Conservation (phyloP, 2,329 filamentous ascomycete species). For the Epichloe gansuensis region DNA sequence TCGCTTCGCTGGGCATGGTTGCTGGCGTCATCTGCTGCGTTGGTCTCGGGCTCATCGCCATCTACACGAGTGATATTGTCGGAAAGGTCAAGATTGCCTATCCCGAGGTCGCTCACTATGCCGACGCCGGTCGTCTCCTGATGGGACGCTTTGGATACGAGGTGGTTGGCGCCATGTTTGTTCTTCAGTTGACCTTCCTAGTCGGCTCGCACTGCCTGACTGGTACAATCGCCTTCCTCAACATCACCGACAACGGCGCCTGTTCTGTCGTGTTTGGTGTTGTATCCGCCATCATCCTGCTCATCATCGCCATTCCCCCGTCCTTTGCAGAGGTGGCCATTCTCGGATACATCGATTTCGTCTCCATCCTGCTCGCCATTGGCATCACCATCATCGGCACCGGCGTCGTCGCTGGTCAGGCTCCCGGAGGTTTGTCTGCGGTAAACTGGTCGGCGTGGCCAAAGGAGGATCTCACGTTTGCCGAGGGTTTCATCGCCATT, state of each 20-base stretch:
- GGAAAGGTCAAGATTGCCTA: constrained; percentile 35
- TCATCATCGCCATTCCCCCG: constrained; percentile 32
- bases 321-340: constrained; percentile 36
- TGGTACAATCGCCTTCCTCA: constrained; percentile 56
- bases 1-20: constrained; percentile 41
- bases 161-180: constrained; percentile 47
- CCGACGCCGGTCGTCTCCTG: constrained; percentile 52
- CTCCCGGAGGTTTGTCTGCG: constrained; percentile 18
- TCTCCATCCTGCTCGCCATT: constrained; percentile 50
- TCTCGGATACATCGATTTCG: constrained; percentile 42
- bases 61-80: constrained; percentile 34
- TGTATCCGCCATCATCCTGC: constrained; percentile 32
- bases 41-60: constrained; percentile 31
- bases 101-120: constrained; percentile 51
- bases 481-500: constrained; percentile 45
- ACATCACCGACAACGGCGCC: constrained; percentile 41
- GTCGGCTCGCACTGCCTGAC: constrained; percentile 61
- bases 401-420: constrained; percentile 29
- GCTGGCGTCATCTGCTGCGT: constrained; percentile 31
- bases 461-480: constrained; percentile 31
- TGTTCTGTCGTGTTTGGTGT: constrained; percentile 34
- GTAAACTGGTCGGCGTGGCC: constrained; percentile 34
- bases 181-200: constrained; percentile 54
- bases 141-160: constrained; percentile 48
- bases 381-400: constrained; percentile 54